A percentile compares a stretch with the other conserved stretches of the same genome.
Evolutionary conservation across 371 early-diverging fungal genomes (phyloP).

Genomic region (Mucor saturninus): DNA sequence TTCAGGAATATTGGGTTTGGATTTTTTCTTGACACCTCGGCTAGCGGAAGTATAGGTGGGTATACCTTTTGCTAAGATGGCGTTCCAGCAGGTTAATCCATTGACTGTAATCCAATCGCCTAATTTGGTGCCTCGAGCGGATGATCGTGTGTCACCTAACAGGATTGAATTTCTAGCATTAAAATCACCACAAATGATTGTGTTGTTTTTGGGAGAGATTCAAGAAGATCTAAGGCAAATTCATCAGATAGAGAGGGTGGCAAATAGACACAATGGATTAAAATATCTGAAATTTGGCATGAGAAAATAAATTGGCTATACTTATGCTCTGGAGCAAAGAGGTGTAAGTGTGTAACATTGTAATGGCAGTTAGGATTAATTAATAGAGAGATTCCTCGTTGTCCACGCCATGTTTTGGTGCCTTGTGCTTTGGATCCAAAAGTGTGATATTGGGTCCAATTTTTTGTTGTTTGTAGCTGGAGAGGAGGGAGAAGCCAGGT

Average conservation of each 20-base stretch:
- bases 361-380: neutral
- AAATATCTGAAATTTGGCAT: neutral
- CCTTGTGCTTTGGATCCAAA: constrained; percentile 11
- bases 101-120: neutral
- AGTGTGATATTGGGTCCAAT: constrained; percentile 23
- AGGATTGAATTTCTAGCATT: constrained; percentile 11
- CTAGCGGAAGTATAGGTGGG: neutral
- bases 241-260: constrained; percentile 5
- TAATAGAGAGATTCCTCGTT: constrained; percentile 9
- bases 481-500: constrained; percentile 9
- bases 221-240: neutral
- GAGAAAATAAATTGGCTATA: constrained; percentile 8
- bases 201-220: constrained; percentile 4
- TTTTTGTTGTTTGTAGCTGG: constrained; percentile 4
- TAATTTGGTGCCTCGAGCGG: constrained; percentile 6
- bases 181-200: constrained; percentile 21
- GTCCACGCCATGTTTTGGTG: neutral
- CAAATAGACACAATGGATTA: constrained; percentile 15
- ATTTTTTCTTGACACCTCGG: too few relatives aligned
- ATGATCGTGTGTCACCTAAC: constrained; percentile 8
- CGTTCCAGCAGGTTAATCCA: constrained; percentile 12
- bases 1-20: too few relatives aligned
- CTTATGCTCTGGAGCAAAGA: neutral
- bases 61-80: neutral
- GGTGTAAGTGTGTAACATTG: neutral